phyloP scores from a whole-genome alignment of 345 rosid species.

The Xanthoceras sorbifolium region DNA sequence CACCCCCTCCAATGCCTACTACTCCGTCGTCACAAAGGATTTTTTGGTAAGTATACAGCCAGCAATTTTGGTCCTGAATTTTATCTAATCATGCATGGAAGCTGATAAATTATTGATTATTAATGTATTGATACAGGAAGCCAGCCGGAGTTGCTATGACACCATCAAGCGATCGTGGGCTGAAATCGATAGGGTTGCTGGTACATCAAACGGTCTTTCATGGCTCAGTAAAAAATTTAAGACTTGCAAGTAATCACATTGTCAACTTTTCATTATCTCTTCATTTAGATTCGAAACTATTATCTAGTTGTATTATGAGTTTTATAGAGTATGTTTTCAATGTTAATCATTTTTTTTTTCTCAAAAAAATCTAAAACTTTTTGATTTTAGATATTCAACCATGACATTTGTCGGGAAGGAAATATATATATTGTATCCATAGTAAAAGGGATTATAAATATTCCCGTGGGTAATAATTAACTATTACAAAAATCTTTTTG shows the following conservation, averaged over 20 bases:
- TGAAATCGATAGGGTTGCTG: slow-evolving; percentile 30
- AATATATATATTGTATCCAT: too few relatives aligned
- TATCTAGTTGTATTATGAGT: too few relatives aligned
- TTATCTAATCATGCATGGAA: too few relatives aligned
- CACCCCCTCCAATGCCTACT: slow-evolving; percentile 28
- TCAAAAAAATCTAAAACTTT: too few relatives aligned
- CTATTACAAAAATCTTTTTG: too few relatives aligned
- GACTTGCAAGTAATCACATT: slow-evolving; percentile 24
- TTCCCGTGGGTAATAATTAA: too few relatives aligned
- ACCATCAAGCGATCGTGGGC: slow-evolving; percentile 34
- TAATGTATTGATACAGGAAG: slow-evolving; percentile 27
- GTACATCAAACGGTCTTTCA: slow-evolving; percentile 26
- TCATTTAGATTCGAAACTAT: too few relatives aligned
- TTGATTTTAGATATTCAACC: too few relatives aligned
- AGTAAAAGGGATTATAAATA: too few relatives aligned
- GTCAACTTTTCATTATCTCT: neutral
- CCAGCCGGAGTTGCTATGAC: slow-evolving; percentile 33
- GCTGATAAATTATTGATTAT: neutral
- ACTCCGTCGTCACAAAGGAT: slow-evolving; percentile 21
- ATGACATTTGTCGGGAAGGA: too few relatives aligned
- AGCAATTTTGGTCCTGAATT: neutral
- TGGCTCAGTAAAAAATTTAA: slow-evolving; percentile 33
- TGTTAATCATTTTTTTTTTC: too few relatives aligned
- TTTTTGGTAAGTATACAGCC: slow-evolving; percentile 26
- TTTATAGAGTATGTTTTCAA: too few relatives aligned